Conservation (phyloP, 192 early-diverging fungal genomes). For the Entophlyctis helioformis region DNA sequence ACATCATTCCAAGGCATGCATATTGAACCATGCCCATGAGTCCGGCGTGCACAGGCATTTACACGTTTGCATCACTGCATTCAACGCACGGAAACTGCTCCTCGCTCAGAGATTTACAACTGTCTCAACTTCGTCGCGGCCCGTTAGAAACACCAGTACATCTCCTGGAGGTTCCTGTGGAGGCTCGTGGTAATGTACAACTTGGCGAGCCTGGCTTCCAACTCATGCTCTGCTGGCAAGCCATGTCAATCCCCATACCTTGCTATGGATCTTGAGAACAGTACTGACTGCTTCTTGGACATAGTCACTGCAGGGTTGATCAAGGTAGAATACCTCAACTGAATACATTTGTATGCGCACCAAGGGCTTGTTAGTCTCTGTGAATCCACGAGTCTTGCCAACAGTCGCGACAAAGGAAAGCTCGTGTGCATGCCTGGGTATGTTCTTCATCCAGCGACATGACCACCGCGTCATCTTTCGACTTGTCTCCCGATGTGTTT, state of each 20-base stretch:
- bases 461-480: slow-evolving; percentile 45
- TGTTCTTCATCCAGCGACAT: slow-evolving; percentile 62
- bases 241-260: slow-evolving; percentile 5
- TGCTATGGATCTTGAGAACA: slow-evolving; percentile 60
- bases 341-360: too few species aligned
- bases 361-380: too few species aligned
- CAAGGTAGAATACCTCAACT: slow-evolving; percentile 41
- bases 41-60: too few species aligned
- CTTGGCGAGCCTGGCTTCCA: too few species aligned
- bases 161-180: slow-evolving; percentile 46
- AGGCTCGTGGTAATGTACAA: too few species aligned
- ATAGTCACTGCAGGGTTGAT: slow-evolving; percentile 52
- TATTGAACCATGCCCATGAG: too few species aligned
- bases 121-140: slow-evolving; percentile 62
- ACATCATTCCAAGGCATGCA: too few species aligned
- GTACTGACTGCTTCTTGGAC: slow-evolving; percentile 54
- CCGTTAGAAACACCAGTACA: slow-evolving; percentile 60
- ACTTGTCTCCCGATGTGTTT: slow-evolving; percentile 20
- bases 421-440: slow-evolving; percentile 39
- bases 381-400: too few species aligned
- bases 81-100: slow-evolving; percentile 13
- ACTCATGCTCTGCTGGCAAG: neutral
- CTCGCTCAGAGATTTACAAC: slow-evolving; percentile 48
- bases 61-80: too few species aligned
- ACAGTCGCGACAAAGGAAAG: too few species aligned